Conservation (phyloP, 192 early-diverging fungal genomes). For the Coemansia interrupta region DNA sequence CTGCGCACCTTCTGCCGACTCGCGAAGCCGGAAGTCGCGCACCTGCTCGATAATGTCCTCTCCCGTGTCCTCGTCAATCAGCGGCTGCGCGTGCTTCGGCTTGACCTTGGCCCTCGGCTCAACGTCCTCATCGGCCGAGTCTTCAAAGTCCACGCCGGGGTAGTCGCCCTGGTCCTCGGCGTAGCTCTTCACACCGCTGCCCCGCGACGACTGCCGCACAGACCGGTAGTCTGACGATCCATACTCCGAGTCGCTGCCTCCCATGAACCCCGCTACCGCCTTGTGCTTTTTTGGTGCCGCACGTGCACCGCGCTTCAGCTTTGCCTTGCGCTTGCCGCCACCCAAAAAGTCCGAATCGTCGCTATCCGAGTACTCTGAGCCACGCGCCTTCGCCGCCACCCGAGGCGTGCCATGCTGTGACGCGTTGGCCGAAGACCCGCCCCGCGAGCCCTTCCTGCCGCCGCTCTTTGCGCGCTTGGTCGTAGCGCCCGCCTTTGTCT, state of each 20-base stretch:
- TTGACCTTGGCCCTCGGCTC: slow-evolving; percentile 17
- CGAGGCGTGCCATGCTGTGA: slow-evolving; percentile 9
- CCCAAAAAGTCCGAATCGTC: slow-evolving; percentile 45
- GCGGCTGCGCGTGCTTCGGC: slow-evolving; percentile 25
- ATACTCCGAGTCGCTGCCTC: slow-evolving; percentile 49
- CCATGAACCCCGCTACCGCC: slow-evolving; percentile 30
- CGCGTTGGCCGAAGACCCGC: slow-evolving; percentile 6
- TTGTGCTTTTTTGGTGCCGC: slow-evolving; percentile 34
- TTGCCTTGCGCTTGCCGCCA: slow-evolving; percentile 14
- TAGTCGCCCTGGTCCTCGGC: slow-evolving; percentile 48
- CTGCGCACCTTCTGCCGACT: slow-evolving; percentile 18
- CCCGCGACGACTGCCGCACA: slow-evolving; percentile 44
- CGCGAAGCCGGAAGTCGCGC: slow-evolving; percentile 43
- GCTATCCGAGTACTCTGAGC: slow-evolving; percentile 34
- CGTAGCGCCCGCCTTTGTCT: slow-evolving; percentile 18
- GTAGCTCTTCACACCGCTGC: slow-evolving; percentile 41
- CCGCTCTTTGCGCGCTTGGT: slow-evolving; percentile 45
- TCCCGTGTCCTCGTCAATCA: slow-evolving; percentile 45
- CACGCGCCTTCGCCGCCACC: slow-evolving; percentile 14
- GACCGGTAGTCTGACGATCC: slow-evolving; percentile 46
- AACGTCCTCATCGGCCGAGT: slow-evolving; percentile 24
- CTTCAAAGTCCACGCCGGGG: slow-evolving; percentile 43
- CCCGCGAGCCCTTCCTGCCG: neutral
- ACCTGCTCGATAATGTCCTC: slow-evolving; percentile 50
- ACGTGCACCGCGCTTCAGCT: slow-evolving; percentile 31